Percentiles rank a stretch among this genome's conserved stretches.
These are phyloP conservation scores for Tetraselmis chui DNA, from an alignment of 139 green algal species.

Conservation along the genomic window DNA sequence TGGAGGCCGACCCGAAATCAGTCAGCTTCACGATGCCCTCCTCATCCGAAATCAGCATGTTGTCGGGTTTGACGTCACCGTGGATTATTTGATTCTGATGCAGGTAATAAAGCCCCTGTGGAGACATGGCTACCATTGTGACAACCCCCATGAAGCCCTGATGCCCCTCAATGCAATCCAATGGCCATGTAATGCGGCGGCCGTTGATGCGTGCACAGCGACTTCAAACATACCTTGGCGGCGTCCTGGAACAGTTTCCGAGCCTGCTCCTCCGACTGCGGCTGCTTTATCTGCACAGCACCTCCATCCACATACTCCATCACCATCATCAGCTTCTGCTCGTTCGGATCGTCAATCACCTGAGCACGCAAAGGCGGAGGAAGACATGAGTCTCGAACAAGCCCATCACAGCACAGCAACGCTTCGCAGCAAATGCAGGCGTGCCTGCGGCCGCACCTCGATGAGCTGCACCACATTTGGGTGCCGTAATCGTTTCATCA, in stretches of 20 bases:
- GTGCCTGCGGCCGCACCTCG: constrained; percentile 14
- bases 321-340: constrained; percentile 48
- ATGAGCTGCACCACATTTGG: constrained; percentile 74
- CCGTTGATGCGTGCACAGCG: too few species aligned
- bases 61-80: constrained; percentile 84
- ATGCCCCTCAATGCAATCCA: too few species aligned
- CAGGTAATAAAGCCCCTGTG: not conserved
- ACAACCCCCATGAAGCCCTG: too few species aligned
- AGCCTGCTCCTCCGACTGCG: constrained; percentile 62
- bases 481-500: constrained; percentile 76
- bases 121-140: too few species aligned
- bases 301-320: constrained; percentile 52
- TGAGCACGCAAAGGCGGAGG: not conserved
- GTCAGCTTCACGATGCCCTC: constrained; percentile 71
- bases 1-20: constrained; percentile 71
- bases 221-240: constrained; percentile 47
- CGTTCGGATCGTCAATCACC: constrained; percentile 47
- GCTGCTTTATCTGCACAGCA: constrained; percentile 27
- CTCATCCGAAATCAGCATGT: constrained; percentile 65
- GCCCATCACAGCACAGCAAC: not conserved
- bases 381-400: too few species aligned
- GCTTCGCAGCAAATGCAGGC: constrained; percentile 10
- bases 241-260: constrained; percentile 71
- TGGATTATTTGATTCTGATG: constrained; percentile 25
- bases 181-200: too few species aligned